Evolutionary conservation across 2,329 filamentous ascomycete species (phyloP).

Genomic region (Teratosphaeria gauchensis): DNA sequence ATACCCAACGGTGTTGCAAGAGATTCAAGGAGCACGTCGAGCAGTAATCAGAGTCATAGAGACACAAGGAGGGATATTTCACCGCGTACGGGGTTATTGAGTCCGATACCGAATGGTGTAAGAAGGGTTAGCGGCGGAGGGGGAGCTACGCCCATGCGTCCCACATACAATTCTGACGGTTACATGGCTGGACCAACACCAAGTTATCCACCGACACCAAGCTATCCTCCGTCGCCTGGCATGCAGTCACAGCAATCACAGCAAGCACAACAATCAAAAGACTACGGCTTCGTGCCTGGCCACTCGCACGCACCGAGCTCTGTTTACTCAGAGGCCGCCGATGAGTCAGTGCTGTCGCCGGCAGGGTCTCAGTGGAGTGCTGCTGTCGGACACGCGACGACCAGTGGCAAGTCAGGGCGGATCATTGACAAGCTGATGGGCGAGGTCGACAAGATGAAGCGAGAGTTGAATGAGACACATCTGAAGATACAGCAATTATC

Average conservation of each 20-base stretch:
- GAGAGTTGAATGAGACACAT: slow-evolving; percentile 45
- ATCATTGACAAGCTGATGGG: slow-evolving; percentile 75
- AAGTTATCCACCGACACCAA: not conserved
- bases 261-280: not conserved
- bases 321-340: not conserved
- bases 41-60: not conserved
- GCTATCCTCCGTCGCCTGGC: not conserved
- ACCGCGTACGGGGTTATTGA: slow-evolving; percentile 6
- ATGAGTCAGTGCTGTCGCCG: slow-evolving; percentile 6
- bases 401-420: slow-evolving; percentile 60
- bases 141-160: slow-evolving; percentile 4
- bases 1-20: not conserved
- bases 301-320: not conserved
- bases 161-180: slow-evolving; percentile 1
- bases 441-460: slow-evolving; percentile 68
- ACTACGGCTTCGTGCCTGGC: not conserved
- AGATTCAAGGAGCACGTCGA: not conserved
- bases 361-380: slow-evolving; percentile 46
- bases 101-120: slow-evolving; percentile 8
- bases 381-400: slow-evolving; percentile 57
- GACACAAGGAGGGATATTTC: slow-evolving; percentile 2
- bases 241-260: not conserved
- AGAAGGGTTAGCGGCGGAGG: slow-evolving; percentile 8
- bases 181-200: not conserved
- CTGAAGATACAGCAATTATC: slow-evolving; percentile 57